These are phyloP conservation scores for Oemleria cerasiformis DNA, from an alignment of 306 rosid species.

Conservation along the genomic window DNA sequence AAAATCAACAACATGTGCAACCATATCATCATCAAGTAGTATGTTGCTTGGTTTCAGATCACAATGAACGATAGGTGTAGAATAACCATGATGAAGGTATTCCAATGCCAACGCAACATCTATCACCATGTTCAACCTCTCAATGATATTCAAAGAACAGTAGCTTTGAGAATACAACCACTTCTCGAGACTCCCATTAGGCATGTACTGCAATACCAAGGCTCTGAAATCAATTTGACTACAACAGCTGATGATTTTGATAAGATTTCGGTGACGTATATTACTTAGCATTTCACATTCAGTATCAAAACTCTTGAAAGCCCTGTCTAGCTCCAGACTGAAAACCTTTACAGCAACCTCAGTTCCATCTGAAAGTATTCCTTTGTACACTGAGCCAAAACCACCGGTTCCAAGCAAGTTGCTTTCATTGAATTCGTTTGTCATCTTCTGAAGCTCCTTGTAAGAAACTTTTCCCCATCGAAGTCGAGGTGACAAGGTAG, in stretches of 20 bases:
- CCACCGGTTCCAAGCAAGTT: constrained; percentile 11
- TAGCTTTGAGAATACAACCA: no score
- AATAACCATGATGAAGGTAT: constrained; percentile 43
- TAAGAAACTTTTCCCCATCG: constrained; percentile 26
- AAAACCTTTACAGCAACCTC: no score
- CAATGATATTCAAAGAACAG: constrained; percentile 5
- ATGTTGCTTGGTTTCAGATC: constrained; percentile 47
- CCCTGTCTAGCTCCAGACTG: no score
- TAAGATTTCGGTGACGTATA: no score
- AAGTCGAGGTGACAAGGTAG: neutral
- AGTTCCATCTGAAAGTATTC: constrained; percentile 13
- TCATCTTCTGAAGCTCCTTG: constrained; percentile 18
- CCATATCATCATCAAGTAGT: constrained; percentile 38
- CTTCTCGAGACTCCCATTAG: no score
- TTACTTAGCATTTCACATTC: neutral
- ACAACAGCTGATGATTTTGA: no score
- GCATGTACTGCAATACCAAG: no score
- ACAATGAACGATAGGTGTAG: constrained; percentile 31
- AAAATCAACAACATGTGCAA: constrained; percentile 35
- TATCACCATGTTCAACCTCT: constrained; percentile 24
- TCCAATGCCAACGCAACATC: constrained; percentile 36
- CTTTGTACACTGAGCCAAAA: constrained; percentile 15
- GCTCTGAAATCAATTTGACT: no score
- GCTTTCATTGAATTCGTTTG: constrained; percentile 11
- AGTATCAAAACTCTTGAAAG: no score